These are phyloP conservation scores for Penicillium canariense DNA, from an alignment of 495 filamentous ascomycete genomes.

Conservation along the genomic window DNA sequence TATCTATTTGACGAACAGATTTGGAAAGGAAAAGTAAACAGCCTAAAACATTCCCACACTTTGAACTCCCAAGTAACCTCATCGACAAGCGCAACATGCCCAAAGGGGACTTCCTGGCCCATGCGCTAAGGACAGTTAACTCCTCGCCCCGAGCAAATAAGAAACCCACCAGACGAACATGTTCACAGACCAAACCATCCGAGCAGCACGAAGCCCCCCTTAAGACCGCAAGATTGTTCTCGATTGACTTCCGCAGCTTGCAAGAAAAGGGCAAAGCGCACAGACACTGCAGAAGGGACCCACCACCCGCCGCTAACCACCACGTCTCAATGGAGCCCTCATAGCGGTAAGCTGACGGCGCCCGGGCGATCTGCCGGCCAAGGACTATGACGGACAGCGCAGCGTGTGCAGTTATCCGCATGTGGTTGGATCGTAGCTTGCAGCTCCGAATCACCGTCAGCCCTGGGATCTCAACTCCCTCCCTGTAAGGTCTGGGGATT, in stretches of 20 bases:
- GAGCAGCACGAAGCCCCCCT: neutral
- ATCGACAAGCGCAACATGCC: neutral
- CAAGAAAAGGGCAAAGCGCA: constrained; percentile 6
- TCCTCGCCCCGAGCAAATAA: neutral
- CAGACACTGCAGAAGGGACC: constrained; percentile 9
- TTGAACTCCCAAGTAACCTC: neutral
- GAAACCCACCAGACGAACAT: constrained; percentile 2
- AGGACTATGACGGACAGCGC: neutral
- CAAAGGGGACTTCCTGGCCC: neutral
- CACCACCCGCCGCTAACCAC: constrained; percentile 11
- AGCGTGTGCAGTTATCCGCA: constrained; percentile 6
- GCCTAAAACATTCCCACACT: neutral
- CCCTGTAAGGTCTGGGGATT: neutral
- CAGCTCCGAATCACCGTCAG: constrained; percentile 3
- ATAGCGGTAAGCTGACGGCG: neutral
- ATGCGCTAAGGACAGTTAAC: neutral
- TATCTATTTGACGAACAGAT: constrained; percentile 1
- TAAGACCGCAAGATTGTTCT: constrained; percentile 2
- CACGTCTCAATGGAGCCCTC: neutral
- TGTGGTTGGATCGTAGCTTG: constrained; percentile 13
- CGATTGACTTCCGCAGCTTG: constrained; percentile 8
- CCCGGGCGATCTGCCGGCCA: constrained; percentile 15
- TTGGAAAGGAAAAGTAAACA: neutral
- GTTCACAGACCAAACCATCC: neutral
- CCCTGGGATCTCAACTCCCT: constrained; percentile 1